Evolutionary conservation across 306 rosid genomes (phyloP).

Genomic region (Cucurbita argyrosperma): DNA sequence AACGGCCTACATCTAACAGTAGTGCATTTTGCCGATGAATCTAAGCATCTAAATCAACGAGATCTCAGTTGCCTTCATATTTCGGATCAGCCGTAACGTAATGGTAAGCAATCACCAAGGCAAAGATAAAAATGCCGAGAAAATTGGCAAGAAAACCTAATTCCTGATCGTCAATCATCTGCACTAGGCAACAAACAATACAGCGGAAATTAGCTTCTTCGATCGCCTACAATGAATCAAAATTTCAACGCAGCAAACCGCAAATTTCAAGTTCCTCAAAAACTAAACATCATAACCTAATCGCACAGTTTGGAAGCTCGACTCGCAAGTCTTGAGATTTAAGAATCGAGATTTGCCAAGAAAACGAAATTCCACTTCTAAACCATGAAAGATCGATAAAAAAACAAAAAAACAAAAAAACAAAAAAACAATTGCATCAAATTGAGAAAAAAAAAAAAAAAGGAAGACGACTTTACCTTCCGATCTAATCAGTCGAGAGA

Average conservation of each 20-base stretch:
- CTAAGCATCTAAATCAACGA: not conserved
- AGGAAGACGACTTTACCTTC: not conserved
- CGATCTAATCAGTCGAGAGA: not conserved
- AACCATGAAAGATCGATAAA: not conserved
- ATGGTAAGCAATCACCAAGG: slow-evolving; percentile 73
- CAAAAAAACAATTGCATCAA: no score
- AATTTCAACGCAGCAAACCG: not conserved
- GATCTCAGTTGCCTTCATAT: slow-evolving; percentile 24
- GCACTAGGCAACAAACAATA: slow-evolving; percentile 15
- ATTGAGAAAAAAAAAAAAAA: not conserved
- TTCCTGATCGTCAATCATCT: slow-evolving; percentile 84
- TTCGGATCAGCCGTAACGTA: slow-evolving; percentile 84
- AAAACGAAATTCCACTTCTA: not conserved
- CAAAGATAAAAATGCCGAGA: slow-evolving; percentile 72
- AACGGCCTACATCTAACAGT: not conserved
- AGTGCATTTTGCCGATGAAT: not conserved
- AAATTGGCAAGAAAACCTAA: slow-evolving; percentile 90
- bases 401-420: not conserved
- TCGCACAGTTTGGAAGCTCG: not conserved
- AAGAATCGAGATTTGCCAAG: not conserved
- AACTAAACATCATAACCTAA: not conserved
- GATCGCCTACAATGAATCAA: not conserved
- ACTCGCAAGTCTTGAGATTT: not conserved
- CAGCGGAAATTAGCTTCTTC: not conserved
- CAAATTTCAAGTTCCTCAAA: not conserved